Evolutionary conservation across 345 rosid species (phyloP).

Genomic region (Dovyalis caffra): DNA sequence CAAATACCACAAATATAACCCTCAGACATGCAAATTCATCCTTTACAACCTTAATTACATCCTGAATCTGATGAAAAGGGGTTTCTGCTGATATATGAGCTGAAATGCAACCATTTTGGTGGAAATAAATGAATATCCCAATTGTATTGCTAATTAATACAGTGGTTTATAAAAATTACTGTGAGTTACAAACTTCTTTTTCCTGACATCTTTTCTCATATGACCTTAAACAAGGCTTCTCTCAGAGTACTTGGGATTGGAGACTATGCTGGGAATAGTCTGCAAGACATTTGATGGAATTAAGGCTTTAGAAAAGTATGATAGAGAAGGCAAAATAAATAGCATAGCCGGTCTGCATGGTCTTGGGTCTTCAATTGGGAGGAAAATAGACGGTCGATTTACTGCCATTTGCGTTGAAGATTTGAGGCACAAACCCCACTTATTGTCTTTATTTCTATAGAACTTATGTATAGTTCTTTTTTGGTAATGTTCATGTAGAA

Average conservation of each 20-base stretch:
- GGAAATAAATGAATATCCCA: neutral
- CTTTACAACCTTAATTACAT: neutral
- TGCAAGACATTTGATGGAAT: constrained; percentile 11
- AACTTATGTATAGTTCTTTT: neutral
- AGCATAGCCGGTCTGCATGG: constrained; percentile 14
- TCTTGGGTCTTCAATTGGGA: constrained; percentile 18
- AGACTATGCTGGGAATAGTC: constrained; percentile 25
- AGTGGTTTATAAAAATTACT: neutral
- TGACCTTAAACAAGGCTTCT: constrained; percentile 13
- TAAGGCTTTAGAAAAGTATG: constrained; percentile 18
- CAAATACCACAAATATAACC: neutral
- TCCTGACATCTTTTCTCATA: neutral
- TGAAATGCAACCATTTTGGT: neutral
- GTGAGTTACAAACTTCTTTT: neutral
- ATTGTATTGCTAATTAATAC: neutral
- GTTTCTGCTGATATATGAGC: neutral
- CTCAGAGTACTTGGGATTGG: constrained; percentile 19
- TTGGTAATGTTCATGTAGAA: too few relatives aligned
- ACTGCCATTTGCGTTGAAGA: constrained; percentile 23
- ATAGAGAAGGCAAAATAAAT: constrained; percentile 8
- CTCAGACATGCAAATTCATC: neutral
- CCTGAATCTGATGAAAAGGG: neutral
- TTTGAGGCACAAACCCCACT: constrained; percentile 5
- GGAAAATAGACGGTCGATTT: constrained; percentile 17
- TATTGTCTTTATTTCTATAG: neutral